Conservation (phyloP, 2,329 filamentous ascomycete species). For the Exophiala aquamarina region DNA sequence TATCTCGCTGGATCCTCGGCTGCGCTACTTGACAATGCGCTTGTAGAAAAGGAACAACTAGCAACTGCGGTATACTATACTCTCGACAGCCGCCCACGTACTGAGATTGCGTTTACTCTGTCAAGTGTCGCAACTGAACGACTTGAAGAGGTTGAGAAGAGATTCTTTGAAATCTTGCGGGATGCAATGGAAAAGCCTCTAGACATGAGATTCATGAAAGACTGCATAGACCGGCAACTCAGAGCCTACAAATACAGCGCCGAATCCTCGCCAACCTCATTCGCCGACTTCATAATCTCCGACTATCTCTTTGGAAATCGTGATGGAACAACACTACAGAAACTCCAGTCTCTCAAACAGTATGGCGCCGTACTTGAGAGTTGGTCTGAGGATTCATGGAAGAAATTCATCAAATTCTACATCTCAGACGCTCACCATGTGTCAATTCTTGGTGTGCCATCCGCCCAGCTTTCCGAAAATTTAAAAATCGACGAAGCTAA, state of each 20-base stretch:
- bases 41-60: conserved; percentile 91
- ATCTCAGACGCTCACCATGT: conserved; percentile 82
- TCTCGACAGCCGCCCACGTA: conserved; percentile 76
- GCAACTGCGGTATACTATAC: conserved; percentile 81
- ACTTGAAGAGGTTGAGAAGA: conserved; percentile 77
- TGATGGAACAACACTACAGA: conserved; percentile 72
- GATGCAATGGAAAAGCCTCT: conserved; percentile 78
- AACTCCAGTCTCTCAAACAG: conserved; percentile 54
- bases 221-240: conserved; percentile 79
- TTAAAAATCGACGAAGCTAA: conserved; percentile 79
- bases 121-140: conserved; percentile 85
- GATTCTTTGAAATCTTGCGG: conserved; percentile 78
- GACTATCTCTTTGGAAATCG: conserved; percentile 89
- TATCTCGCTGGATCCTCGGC: conserved; percentile 94
- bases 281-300: conserved; percentile 80
- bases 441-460: conserved; percentile 85
- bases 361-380: conserved; percentile 65
- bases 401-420: conserved; percentile 77
- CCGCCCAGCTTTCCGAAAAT: conserved; percentile 72
- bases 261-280: conserved; percentile 78
- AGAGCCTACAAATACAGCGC: conserved; percentile 80
- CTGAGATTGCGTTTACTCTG: conserved; percentile 80
- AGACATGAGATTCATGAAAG: conserved; percentile 85
- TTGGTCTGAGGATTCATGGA: conserved; percentile 86
- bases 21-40: conserved; percentile 82